These are phyloP conservation scores for Escovopsis sp. DNA, from an alignment of 2,329 filamentous ascomycete species.

Conservation along the genomic window DNA sequence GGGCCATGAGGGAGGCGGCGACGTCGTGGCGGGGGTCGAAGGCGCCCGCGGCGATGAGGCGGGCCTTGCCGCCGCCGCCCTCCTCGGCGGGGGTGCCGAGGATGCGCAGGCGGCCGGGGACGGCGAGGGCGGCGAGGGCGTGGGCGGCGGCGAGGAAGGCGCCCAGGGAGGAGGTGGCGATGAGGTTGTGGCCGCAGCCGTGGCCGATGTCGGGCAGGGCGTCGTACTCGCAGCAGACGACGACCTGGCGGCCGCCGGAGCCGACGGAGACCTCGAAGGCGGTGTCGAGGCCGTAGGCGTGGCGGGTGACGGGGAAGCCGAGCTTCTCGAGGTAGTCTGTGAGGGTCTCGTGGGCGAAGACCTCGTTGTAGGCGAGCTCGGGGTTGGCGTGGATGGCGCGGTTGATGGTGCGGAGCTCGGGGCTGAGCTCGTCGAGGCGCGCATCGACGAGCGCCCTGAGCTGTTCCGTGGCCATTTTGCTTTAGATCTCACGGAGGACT, in stretches of 20 bases:
- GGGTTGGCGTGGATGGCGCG: slow-evolving; percentile 26
- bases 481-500: too few relatives aligned
- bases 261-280: slow-evolving; percentile 34
- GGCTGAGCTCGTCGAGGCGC: slow-evolving; percentile 8
- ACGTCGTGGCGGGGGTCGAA: slow-evolving; percentile 11
- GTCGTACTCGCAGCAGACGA: slow-evolving; percentile 33
- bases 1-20: slow-evolving; percentile 17
- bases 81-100: slow-evolving; percentile 30
- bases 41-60: slow-evolving; percentile 15
- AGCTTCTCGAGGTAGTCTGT: slow-evolving; percentile 26
- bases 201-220: slow-evolving; percentile 32
- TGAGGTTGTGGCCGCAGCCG: slow-evolving; percentile 31
- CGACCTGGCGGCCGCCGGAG: slow-evolving; percentile 24
- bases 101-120: slow-evolving; percentile 22
- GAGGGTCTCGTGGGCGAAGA: slow-evolving; percentile 35
- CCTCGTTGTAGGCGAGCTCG: slow-evolving; percentile 36
- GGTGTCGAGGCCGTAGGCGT: slow-evolving; percentile 36
- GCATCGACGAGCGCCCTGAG: slow-evolving; percentile 10
- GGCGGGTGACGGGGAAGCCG: slow-evolving; percentile 30
- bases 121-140: slow-evolving; percentile 15
- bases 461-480: slow-evolving; percentile 6
- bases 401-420: slow-evolving; percentile 9
- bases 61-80: slow-evolving; percentile 25
- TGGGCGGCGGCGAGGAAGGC: slow-evolving; percentile 24
- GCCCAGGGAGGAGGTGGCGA: slow-evolving; percentile 25